Conservation (phyloP, 2,329 filamentous ascomycete species). For the Aspergillus ibericus region DNA sequence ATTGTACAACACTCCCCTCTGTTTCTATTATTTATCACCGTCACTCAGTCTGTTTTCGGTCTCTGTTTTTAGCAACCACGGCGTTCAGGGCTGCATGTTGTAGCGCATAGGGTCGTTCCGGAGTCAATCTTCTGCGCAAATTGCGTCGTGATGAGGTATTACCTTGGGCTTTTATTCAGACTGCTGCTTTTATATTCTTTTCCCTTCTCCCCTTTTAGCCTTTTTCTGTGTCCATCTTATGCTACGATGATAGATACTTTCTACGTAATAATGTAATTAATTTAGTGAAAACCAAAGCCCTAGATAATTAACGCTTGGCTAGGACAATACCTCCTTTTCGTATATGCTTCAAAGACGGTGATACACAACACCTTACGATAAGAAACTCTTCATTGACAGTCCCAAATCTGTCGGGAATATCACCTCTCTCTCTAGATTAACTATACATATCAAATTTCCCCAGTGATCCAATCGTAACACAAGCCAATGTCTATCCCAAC, state of each 20-base stretch:
- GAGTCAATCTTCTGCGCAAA: background rate
- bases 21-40: constrained; percentile 6
- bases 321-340: too few species aligned
- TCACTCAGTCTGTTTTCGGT: background rate
- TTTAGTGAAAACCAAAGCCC: background rate
- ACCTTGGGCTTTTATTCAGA: background rate
- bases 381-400: too few species aligned
- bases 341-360: too few species aligned
- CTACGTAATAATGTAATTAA: constrained; percentile 1
- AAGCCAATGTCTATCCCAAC: background rate
- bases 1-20: constrained; percentile 10
- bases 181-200: background rate
- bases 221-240: background rate
- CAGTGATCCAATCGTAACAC: too few species aligned
- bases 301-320: too few species aligned
- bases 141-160: background rate
- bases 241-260: background rate
- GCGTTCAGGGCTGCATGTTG: constrained; percentile 11
- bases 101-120: constrained; percentile 17
- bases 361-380: too few species aligned
- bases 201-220: background rate
- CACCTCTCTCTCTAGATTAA: too few species aligned
- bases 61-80: background rate
- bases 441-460: too few species aligned
- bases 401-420: too few species aligned